Percentiles rank a stretch among this genome's conserved stretches.
These are phyloP conservation scores for Asclepias syriaca DNA, from an alignment of 257 asterid species.

Conservation along the genomic window DNA sequence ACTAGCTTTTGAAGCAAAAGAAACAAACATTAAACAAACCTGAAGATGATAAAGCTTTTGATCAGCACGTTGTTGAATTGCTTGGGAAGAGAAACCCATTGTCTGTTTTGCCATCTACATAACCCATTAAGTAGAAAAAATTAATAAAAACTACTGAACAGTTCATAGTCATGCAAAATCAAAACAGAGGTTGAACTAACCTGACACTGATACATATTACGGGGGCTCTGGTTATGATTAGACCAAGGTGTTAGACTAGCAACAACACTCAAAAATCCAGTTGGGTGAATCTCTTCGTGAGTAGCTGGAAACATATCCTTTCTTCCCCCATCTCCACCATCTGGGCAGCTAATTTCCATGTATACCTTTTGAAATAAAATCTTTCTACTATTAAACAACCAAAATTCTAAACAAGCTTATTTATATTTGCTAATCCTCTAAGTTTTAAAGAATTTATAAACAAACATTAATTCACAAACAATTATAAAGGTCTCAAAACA, in stretches of 20 bases:
- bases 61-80: conserved; percentile 80
- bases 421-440: not conserved
- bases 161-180: not conserved
- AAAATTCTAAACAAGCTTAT: not conserved
- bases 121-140: conserved; percentile 20
- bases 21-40: conserved; percentile 33
- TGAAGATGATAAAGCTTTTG: conserved; percentile 98
- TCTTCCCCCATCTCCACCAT: conserved; percentile 94
- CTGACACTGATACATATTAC: conserved; percentile 99
- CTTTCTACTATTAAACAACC: not conserved
- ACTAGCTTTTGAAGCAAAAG: not conserved
- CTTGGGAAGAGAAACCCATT: conserved; percentile 91
- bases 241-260: conserved; percentile 99
- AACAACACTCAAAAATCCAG: conserved; percentile 89
- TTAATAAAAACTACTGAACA: not conserved
- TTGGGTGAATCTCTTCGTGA: conserved; percentile 95
- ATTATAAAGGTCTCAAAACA: not conserved
- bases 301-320: conserved; percentile 71
- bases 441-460: not conserved
- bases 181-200: conserved; percentile 26
- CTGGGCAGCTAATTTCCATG: conserved; percentile 97
- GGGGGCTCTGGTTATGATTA: conserved; percentile 99
- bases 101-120: conserved; percentile 95
- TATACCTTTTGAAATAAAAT: conserved; percentile 37
- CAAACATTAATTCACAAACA: not conserved